phyloP scores from a whole-genome alignment of 257 asterid genomes.

The Solanum clarkiae region DNA sequence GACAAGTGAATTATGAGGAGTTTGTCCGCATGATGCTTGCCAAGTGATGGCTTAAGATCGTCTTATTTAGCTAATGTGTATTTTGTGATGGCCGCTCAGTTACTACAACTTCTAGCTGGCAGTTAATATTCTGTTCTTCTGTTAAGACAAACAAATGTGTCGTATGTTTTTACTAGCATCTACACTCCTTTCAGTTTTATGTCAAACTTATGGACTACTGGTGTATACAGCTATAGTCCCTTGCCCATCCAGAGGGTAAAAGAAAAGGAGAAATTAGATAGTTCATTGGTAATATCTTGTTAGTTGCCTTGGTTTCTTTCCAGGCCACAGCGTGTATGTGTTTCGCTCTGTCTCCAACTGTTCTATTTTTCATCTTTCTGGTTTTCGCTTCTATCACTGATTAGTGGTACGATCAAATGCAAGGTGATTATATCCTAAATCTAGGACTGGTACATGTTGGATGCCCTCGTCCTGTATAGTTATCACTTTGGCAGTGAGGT shows the following conservation, averaged over 20 bases:
- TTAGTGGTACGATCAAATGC: not conserved
- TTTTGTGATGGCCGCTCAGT: not conserved
- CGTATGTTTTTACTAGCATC: not conserved
- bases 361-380: not conserved
- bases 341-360: not conserved
- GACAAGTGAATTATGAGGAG: constrained; percentile 44
- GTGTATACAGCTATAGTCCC: not conserved
- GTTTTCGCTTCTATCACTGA: not conserved
- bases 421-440: not conserved
- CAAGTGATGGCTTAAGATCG: constrained; percentile 8
- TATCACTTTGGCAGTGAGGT: not conserved
- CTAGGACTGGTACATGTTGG: not conserved
- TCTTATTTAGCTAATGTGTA: not conserved
- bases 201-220: not conserved
- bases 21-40: constrained; percentile 52
- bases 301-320: not conserved
- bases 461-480: not conserved
- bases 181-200: not conserved
- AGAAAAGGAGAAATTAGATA: not conserved
- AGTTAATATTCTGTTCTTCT: not conserved
- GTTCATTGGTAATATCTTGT: not conserved
- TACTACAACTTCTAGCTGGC: not conserved
- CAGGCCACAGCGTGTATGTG: not conserved
- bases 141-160: not conserved
- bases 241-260: not conserved